phyloP scores from a whole-genome alignment of 2,329 filamentous ascomycete genomes.

The Corynespora cassiicola region DNA sequence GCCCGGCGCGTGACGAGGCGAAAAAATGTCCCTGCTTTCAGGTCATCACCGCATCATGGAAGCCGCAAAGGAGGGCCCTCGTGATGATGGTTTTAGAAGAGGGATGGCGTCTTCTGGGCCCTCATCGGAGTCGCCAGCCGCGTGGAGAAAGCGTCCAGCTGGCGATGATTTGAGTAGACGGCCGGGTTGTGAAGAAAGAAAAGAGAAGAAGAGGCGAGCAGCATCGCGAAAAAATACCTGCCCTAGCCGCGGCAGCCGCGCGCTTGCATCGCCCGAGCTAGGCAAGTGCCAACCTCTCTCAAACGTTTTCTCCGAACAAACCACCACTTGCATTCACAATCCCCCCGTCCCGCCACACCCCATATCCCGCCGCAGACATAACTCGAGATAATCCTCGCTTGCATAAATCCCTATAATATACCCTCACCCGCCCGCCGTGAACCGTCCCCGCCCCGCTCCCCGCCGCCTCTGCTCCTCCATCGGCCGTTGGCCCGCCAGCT shows the following conservation, averaged over 20 bases:
- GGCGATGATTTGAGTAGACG: constrained; percentile 79
- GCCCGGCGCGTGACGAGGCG: constrained; percentile 35
- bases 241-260: constrained; percentile 24
- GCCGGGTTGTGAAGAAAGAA: constrained; percentile 57
- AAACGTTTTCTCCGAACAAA: constrained; percentile 34
- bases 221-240: constrained; percentile 24
- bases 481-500: constrained; percentile 33
- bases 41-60: constrained; percentile 74
- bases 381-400: constrained; percentile 6
- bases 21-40: constrained; percentile 65
- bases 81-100: constrained; percentile 85
- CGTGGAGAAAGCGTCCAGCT: constrained; percentile 61
- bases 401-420: constrained; percentile 7
- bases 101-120: constrained; percentile 72
- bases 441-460: constrained; percentile 11
- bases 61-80: constrained; percentile 68
- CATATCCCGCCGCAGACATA: constrained; percentile 9
- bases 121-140: constrained; percentile 73
- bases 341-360: constrained; percentile 9
- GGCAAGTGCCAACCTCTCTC: constrained; percentile 32
- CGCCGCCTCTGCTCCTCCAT: constrained; percentile 9
- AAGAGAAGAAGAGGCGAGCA: constrained; percentile 26
- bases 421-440: constrained; percentile 9
- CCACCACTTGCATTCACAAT: constrained; percentile 22
- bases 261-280: constrained; percentile 16